A percentile compares a stretch with the other conserved stretches of the same genome.
Conservation (phyloP, 345 rosid species). For the Clarkia xantiana region DNA sequence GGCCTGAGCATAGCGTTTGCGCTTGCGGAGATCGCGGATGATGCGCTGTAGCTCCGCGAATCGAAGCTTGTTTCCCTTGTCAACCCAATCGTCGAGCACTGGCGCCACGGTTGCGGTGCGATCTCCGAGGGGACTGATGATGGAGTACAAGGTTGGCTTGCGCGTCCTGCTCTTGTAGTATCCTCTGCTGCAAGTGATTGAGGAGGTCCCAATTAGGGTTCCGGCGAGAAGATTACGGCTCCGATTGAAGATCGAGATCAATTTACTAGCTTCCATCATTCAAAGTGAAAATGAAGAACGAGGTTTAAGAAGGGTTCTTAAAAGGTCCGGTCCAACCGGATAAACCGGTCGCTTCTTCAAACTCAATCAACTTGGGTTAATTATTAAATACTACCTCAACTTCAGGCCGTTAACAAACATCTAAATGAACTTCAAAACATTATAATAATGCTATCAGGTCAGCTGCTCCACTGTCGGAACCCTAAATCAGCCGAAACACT, state of each 20-base stretch:
- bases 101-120: conserved; percentile 41
- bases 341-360: too few relatives aligned
- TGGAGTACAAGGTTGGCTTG: conserved; percentile 50
- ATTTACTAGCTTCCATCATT: background rate
- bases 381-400: too few relatives aligned
- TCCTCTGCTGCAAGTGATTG: conserved; percentile 16
- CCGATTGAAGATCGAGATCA: background rate
- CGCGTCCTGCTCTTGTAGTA: conserved; percentile 50
- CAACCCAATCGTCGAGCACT: conserved; percentile 66
- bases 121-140: conserved; percentile 66
- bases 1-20: conserved; percentile 70
- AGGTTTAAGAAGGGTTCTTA: conserved; percentile 1
- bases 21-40: conserved; percentile 63
- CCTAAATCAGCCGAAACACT: too few relatives aligned
- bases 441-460: too few relatives aligned
- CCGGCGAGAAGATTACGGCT: background rate
- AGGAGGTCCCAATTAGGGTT: conserved; percentile 19
- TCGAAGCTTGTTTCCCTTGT: conserved; percentile 41
- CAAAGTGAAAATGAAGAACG: background rate
- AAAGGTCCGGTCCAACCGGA: too few relatives aligned
- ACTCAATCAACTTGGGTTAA: too few relatives aligned
- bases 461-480: too few relatives aligned
- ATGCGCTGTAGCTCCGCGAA: conserved; percentile 75
- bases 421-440: too few relatives aligned
- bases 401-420: too few relatives aligned